Conservation (phyloP, 352 stramenopile genomes). For the Phytophthora agathidicida region DNA sequence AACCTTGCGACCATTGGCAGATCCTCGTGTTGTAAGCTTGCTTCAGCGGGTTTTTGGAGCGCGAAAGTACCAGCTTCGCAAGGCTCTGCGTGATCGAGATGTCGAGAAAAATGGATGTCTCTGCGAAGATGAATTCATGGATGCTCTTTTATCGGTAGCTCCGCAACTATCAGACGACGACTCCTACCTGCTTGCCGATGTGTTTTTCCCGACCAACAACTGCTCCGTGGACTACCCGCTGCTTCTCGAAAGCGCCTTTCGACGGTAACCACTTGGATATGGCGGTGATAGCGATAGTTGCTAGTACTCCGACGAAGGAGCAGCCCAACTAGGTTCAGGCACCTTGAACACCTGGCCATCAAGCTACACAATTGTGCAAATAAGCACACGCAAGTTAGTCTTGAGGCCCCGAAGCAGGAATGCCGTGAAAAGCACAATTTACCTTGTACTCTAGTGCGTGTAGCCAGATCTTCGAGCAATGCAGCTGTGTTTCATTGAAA, state of each 20-base stretch:
- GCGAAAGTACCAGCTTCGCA: slow-evolving; percentile 76
- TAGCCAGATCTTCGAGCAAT: slow-evolving; percentile 89
- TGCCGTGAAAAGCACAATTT: slow-evolving; percentile 13
- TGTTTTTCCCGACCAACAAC: slow-evolving; percentile 81
- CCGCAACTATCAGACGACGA: slow-evolving; percentile 73
- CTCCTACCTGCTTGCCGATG: slow-evolving; percentile 72
- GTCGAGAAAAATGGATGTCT: slow-evolving; percentile 58
- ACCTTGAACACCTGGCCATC: slow-evolving; percentile 68
- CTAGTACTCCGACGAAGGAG: slow-evolving; percentile 49
- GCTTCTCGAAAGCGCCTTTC: slow-evolving; percentile 74
- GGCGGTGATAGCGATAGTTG: not conserved
- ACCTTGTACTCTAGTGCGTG: slow-evolving; percentile 90
- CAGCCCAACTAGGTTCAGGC: slow-evolving; percentile 67
- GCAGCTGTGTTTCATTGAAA: slow-evolving; percentile 85
- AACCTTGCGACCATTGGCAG: slow-evolving; percentile 3
- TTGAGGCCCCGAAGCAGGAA: not conserved
- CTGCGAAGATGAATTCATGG: slow-evolving; percentile 81
- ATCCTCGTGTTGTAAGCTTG: slow-evolving; percentile 47
- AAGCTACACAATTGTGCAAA: slow-evolving; percentile 56
- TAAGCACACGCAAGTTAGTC: slow-evolving; percentile 19
- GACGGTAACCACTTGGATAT: slow-evolving; percentile 14
- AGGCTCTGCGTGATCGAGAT: slow-evolving; percentile 67
- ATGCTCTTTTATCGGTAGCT: slow-evolving; percentile 62
- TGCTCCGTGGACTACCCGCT: slow-evolving; percentile 67
- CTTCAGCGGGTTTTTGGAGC: slow-evolving; percentile 60